Base-by-base conservation (phyloP, 305 asterid genomes). In the Solanum aculeatissimum region DNA sequence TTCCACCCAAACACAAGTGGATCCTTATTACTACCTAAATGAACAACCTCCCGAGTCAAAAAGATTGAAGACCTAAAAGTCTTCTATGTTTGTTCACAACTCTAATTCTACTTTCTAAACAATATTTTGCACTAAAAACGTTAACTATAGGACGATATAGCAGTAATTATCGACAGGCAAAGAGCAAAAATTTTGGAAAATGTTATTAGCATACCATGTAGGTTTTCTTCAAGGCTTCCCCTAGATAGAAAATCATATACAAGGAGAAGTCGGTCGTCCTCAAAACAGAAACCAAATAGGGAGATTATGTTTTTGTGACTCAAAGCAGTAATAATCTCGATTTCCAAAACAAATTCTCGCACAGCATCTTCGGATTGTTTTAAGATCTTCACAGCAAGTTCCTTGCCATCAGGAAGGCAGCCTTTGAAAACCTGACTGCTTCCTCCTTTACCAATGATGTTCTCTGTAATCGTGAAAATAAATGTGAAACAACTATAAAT, bases 191-290 rank as follows among this genome's bases (percentile, higher is more conserved):
- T 25, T 23, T 75, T 9, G 38, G 27, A 49, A 75, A 75, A 75
- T 83, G 71, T 38, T 53, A 63, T 70, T 54, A 47, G 29, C 84
- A 40, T 94, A 95, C 99, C 98, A 51, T 97, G 94, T 87, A 97
- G 94, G 66, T 94, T 95, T 82, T 94, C 98, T 91, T 95, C 99
- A 13, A 97, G 98, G 95, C 99, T 95, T 88, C 99, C 99, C 91
- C 97, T 88, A 10, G 98, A 85, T 15, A 95, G 88, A 85, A 94
- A 93, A 91, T 95, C 98, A 77, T 97, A 97, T 32, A 95, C 99
- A 93, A 95, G 89, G 84, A 93, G 91, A 69, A 95, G 97, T 79
- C 87, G 90, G 84, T 81, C 88, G 89, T 92, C 92, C 90, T 94
- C 98, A 27, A 90, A 95, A 89, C 98, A 97, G 89, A 94, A 97